Conservation (phyloP, 306 rosid species). For the Ceratonia siliqua region DNA sequence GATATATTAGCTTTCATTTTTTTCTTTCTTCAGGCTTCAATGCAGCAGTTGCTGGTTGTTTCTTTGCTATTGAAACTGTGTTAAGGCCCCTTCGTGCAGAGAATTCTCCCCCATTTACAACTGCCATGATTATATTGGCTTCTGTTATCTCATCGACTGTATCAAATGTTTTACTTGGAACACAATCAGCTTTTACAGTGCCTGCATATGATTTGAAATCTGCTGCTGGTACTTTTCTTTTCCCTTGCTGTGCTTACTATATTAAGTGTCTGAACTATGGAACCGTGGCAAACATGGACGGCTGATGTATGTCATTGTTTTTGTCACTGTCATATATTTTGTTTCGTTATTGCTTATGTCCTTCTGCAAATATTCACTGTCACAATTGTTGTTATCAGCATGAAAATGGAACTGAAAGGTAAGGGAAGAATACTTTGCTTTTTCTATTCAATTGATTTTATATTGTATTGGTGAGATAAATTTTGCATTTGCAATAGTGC, state of each 20-base stretch:
- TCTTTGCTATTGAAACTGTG: slow-evolving; percentile 98
- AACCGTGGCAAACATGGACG: not conserved
- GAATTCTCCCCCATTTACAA: slow-evolving; percentile 96
- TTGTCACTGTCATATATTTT: not conserved
- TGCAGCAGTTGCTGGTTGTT: slow-evolving; percentile 99
- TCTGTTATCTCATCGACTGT: slow-evolving; percentile 97
- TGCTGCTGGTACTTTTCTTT: slow-evolving; percentile 80
- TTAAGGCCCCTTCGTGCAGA: slow-evolving; percentile 93
- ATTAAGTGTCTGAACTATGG: not conserved
- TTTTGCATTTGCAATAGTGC: not conserved
- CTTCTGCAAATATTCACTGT: not conserved
- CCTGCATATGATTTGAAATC: slow-evolving; percentile 93
- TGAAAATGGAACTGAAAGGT: not conserved
- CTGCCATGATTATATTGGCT: slow-evolving; percentile 99
- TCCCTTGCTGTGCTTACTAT: slow-evolving; percentile 7
- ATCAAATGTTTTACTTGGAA: slow-evolving; percentile 83
- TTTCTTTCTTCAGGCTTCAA: slow-evolving; percentile 76
- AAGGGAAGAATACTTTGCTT: not conserved
- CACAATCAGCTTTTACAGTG: slow-evolving; percentile 88
- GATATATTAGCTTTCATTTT: slow-evolving; percentile 34
- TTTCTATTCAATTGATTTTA: slow-evolving; percentile 27
- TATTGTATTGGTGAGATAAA: not conserved
- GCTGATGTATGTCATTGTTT: slow-evolving; percentile 1
- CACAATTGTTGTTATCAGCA: not conserved
- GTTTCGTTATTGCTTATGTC: not conserved